Evolutionary conservation across 1,284 basidiomycete species (phyloP).

Genomic region (Trametes versicolor): DNA sequence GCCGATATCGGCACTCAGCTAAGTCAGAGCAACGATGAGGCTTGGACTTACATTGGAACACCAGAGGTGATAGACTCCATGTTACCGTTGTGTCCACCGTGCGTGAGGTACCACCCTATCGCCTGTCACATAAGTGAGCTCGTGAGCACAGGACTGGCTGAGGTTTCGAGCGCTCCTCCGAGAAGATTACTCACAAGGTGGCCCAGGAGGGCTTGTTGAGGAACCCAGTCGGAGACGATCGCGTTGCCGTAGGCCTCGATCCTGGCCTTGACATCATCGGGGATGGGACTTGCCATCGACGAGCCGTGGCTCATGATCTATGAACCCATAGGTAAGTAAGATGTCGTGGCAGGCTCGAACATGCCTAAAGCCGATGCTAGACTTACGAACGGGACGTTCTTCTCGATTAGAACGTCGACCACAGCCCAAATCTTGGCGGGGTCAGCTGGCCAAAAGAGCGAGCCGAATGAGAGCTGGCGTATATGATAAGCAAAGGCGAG

Average conservation of each 20-base stretch:
- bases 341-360: neutral
- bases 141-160: neutral
- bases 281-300: slow-evolving; percentile 19
- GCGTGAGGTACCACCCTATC: slow-evolving; percentile 38
- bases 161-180: neutral
- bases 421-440: slow-evolving; percentile 27
- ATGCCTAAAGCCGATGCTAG: neutral
- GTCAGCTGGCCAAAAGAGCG: slow-evolving; percentile 31
- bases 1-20: neutral
- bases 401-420: slow-evolving; percentile 30
- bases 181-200: slow-evolving; percentile 27
- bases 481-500: neutral
- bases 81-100: slow-evolving; percentile 38
- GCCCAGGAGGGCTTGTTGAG: slow-evolving; percentile 37
- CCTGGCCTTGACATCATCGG: slow-evolving; percentile 28
- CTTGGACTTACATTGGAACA: slow-evolving; percentile 28
- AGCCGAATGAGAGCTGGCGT: slow-evolving; percentile 33
- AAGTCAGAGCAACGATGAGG: neutral
- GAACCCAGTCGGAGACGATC: slow-evolving; percentile 33
- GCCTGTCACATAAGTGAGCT: slow-evolving; percentile 25
- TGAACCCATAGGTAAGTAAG: neutral
- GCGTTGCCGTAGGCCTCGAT: slow-evolving; percentile 28
- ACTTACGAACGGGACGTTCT: slow-evolving; percentile 31
- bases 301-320: slow-evolving; percentile 10
- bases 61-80: slow-evolving; percentile 32